Evolutionary conservation across 768 basidiomycete genomes (phyloP).

Genomic region (Rossbeevera mucosa): DNA sequence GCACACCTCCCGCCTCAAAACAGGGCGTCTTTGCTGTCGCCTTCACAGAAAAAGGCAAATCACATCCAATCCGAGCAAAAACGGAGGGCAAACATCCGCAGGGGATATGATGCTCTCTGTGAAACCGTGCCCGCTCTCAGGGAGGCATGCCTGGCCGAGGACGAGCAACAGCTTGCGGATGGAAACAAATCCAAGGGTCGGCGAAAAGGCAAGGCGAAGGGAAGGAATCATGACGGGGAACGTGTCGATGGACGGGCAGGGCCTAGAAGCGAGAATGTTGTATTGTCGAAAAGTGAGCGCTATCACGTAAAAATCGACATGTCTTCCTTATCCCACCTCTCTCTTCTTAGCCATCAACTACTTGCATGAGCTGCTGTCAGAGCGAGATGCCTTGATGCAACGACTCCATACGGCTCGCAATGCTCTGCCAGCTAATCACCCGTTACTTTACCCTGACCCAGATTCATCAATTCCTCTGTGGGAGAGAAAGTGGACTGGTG

Average conservation of each 20-base stretch:
- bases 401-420: conserved; percentile 59
- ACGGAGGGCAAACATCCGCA: conserved; percentile 83
- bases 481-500: conserved; percentile 85
- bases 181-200: conserved; percentile 32
- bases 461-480: conserved; percentile 47
- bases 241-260: conserved; percentile 81
- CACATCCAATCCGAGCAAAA: conserved; percentile 95
- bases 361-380: conserved; percentile 59
- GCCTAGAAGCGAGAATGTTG: conserved; percentile 86
- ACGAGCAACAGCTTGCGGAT: conserved; percentile 41
- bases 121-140: conserved; percentile 75
- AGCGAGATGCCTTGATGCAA: conserved; percentile 51
- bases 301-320: not conserved
- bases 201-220: conserved; percentile 35
- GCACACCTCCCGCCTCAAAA: conserved; percentile 11
- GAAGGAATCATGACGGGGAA: conserved; percentile 49
- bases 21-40: conserved; percentile 50
- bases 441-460: conserved; percentile 36
- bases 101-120: conserved; percentile 86
- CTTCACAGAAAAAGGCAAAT: conserved; percentile 88
- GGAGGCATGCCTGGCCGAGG: conserved; percentile 77
- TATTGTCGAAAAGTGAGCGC: conserved; percentile 76
- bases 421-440: conserved; percentile 57
- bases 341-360: conserved; percentile 73
- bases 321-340: not conserved